Percentiles rank a stretch among this genome's conserved stretches.
These are phyloP conservation scores for Glarea lozoyensis DNA, from an alignment of 495 filamentous ascomycete genomes.

Conservation along the genomic window DNA sequence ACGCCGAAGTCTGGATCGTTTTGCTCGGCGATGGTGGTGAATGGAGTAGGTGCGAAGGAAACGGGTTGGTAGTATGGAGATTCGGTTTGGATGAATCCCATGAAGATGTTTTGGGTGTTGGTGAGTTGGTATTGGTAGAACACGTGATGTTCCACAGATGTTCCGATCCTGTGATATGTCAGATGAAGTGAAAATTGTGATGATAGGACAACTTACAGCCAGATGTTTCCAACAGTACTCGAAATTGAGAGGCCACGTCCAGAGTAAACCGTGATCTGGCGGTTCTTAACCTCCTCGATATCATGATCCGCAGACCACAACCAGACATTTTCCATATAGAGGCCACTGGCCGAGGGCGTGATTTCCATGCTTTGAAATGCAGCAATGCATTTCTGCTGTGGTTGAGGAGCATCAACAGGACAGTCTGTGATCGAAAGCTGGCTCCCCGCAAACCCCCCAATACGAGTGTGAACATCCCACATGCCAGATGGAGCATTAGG, in stretches of 20 bases:
- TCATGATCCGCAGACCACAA: constrained; percentile 50
- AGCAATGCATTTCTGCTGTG: constrained; percentile 35
- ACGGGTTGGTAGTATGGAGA: constrained; percentile 62
- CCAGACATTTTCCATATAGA: constrained; percentile 55
- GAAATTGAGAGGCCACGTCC: constrained; percentile 41
- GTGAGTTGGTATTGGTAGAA: constrained; percentile 78
- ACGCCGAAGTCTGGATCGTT: constrained; percentile 50
- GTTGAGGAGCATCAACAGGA: constrained; percentile 17
- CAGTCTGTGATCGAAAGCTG: constrained; percentile 31
- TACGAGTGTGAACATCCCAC: constrained; percentile 36
- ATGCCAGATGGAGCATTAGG: constrained; percentile 15
- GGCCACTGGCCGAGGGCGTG: constrained; percentile 29
- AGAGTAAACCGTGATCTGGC: constrained; percentile 52
- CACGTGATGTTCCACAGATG: constrained; percentile 64
- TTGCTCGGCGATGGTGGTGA: constrained; percentile 34
- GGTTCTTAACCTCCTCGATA: constrained; percentile 38
- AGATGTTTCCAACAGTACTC: constrained; percentile 34
- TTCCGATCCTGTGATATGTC: constrained; percentile 54
- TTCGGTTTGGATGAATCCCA: constrained; percentile 76
- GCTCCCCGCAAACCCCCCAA: constrained; percentile 34
- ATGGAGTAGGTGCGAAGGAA: constrained; percentile 51
- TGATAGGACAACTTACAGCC: constrained; percentile 38
- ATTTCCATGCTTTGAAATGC: constrained; percentile 43
- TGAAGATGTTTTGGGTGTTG: constrained; percentile 52
- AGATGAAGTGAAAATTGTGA: constrained; percentile 30